Percentiles rank a stretch among this genome's conserved stretches.
Evolutionary conservation across 2,329 filamentous ascomycete genomes (phyloP).

Genomic region (Xylaria sp.): DNA sequence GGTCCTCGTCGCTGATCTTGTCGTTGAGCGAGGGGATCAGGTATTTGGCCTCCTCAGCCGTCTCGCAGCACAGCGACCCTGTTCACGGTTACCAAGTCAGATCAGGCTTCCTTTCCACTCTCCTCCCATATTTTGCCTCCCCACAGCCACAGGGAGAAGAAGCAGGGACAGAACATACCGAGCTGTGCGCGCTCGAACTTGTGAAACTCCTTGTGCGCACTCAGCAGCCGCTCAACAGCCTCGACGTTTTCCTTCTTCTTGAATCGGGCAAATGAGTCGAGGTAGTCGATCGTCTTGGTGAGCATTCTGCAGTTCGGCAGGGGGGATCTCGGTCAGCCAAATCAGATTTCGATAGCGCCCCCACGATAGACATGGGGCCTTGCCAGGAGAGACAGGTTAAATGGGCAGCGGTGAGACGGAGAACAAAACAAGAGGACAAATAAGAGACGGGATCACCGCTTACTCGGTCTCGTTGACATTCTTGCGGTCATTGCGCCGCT

Average conservation of each 20-base stretch:
- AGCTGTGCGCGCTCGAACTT: slow-evolving; percentile 94
- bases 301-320: slow-evolving; percentile 62
- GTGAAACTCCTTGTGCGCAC: slow-evolving; percentile 76
- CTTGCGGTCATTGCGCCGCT: slow-evolving; percentile 77
- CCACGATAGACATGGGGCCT: not conserved
- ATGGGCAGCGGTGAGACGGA: not conserved
- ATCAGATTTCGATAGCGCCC: slow-evolving; percentile 3
- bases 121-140: not conserved
- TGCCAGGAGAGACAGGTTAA: too few species aligned
- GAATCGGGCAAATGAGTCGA: slow-evolving; percentile 93
- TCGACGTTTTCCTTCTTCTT: slow-evolving; percentile 94
- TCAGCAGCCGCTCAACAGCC: slow-evolving; percentile 86
- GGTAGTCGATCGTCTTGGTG: slow-evolving; percentile 86
- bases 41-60: slow-evolving; percentile 93
- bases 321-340: slow-evolving; percentile 12
- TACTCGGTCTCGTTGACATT: slow-evolving; percentile 85
- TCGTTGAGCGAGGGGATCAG: slow-evolving; percentile 86
- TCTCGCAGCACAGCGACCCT: slow-evolving; percentile 92
- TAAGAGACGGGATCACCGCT: slow-evolving; percentile 39
- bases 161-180: slow-evolving; percentile 62
- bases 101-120: not conserved
- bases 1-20: slow-evolving; percentile 87
- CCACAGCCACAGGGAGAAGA: not conserved
- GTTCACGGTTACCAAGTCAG: slow-evolving; percentile 18
- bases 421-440: not conserved